Evolutionary conservation across 805 yeast genomes (phyloP).

Genomic region (Kockiozyma suomiensis): DNA sequence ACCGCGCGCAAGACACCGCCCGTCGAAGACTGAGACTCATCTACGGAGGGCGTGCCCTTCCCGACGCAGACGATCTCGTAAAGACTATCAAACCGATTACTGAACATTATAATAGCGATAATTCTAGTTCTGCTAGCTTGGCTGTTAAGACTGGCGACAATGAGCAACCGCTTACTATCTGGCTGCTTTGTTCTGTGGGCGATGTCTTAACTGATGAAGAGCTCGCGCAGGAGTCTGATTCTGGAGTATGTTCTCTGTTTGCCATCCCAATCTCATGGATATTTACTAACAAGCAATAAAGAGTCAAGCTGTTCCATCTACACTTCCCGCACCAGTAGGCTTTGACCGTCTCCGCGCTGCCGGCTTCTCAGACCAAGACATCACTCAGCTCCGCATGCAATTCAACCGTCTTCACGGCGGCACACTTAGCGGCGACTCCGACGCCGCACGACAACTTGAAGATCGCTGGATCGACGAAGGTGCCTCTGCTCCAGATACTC

Average conservation of each 20-base stretch:
- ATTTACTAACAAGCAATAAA: conserved; percentile 34
- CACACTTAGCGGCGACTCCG: conserved; percentile 53
- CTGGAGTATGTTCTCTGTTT: conserved; percentile 47
- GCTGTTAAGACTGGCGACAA: conserved; percentile 26
- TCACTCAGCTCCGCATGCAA: conserved; percentile 70
- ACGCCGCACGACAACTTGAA: conserved; percentile 44
- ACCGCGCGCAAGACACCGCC: conserved; percentile 42
- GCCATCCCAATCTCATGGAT: too few relatives aligned
- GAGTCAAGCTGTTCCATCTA: conserved; percentile 52
- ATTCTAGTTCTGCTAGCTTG: too few relatives aligned
- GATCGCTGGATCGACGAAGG: conserved; percentile 42
- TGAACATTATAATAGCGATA: neutral
- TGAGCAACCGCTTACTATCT: conserved; percentile 47
- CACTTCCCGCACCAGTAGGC: conserved; percentile 74
- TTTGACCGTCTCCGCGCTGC: conserved; percentile 81
- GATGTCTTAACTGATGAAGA: conserved; percentile 59
- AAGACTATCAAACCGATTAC: conserved; percentile 49
- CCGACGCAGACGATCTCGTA: conserved; percentile 58
- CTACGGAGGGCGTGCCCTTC: conserved; percentile 67
- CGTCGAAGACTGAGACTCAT: conserved; percentile 64
- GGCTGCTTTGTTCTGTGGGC: conserved; percentile 80
- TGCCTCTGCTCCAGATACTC: conserved; percentile 35
- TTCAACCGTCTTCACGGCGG: conserved; percentile 59
- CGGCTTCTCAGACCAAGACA: conserved; percentile 81
- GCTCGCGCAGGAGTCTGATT: conserved; percentile 58